Evolutionary conservation across 805 yeast genomes (phyloP), one percentile per base, ranked within the genome.

Genomic region (Geotrichum ghanense): DNA sequence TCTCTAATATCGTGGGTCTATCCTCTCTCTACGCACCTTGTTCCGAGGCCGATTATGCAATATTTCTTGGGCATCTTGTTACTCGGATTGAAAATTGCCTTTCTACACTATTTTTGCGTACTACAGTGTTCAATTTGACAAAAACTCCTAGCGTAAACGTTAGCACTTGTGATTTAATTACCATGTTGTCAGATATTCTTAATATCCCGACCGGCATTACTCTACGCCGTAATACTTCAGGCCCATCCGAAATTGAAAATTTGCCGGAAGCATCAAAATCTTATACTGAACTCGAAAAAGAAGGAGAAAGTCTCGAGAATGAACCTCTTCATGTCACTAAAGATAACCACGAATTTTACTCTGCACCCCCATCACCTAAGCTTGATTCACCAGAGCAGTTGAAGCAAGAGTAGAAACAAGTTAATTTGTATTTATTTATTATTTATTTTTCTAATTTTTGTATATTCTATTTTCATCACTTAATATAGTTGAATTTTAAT

Each of bases 31-130:
- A 49, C 10, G 47, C 51, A 2, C 59, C 59, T 2, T 52, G 52
- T 37, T 53, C 58, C 19, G 61, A 57, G 42, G 43, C 50, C 14
- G 60, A 57, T 42, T 51, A 51, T 24, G 40, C 47, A 7, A 24
- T 45, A 20, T 57, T 59, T 44, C 50, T 61, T 27, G 64, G 60
- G 17, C 60, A 61, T 35, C 21, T 58, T 16, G 53, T 61, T 37
- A 61, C 65, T 4, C 55, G 65, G 35, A 55, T 61, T 16, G 65
- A 59, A 51, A 60, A 60, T 43, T 53, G 62, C n/a, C 17, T 59
- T 27, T 43, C 60, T 16, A 51, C 60, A 37, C 43, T 60, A 46
- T 58, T 55, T 44, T 22, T 60, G 23, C 56, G 64, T 12, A 24
- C 22, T 21, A 10, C 42, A 4, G 21, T 21, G 10, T 31, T n/a